phyloP scores from a whole-genome alignment of 371 early-diverging fungal species.

The Chytridium lagenaria region DNA sequence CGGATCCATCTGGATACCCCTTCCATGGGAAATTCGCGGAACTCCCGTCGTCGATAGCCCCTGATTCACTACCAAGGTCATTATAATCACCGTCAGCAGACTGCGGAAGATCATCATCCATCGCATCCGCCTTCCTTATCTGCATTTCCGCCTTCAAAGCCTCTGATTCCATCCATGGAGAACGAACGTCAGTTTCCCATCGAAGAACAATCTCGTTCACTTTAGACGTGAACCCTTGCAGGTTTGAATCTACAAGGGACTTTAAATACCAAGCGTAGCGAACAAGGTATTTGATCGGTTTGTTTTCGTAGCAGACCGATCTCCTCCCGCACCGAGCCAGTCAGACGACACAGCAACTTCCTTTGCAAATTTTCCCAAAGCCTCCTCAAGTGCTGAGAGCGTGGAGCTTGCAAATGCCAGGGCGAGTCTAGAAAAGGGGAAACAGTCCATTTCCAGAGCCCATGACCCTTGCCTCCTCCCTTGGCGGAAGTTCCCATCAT shows the following conservation, averaged over 20 bases:
- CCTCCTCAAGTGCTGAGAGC: background rate
- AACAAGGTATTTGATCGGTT: background rate
- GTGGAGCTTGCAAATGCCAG: background rate
- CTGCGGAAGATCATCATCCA: too few relatives aligned
- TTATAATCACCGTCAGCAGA: too few relatives aligned
- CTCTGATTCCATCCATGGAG: too few relatives aligned
- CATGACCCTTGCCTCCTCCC: background rate
- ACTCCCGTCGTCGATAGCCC: too few relatives aligned
- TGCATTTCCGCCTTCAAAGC: background rate
- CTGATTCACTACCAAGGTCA: too few relatives aligned
- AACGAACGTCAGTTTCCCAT: background rate
- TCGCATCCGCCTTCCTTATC: background rate
- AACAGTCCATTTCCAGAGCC: too few relatives aligned
- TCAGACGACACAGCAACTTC: background rate
- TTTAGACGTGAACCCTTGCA: background rate
- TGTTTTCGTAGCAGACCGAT: too few relatives aligned
- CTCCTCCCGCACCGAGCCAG: background rate
- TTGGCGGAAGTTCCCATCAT: background rate
- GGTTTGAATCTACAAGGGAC: background rate
- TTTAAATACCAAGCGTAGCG: background rate
- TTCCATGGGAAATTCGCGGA: too few relatives aligned
- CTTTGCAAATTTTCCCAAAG: background rate
- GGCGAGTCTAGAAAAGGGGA: background rate
- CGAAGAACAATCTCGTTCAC: slow-evolving; percentile 5
- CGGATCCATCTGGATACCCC: too few relatives aligned